Conservation (phyloP, 108 stramenopile species). For the Parmales sp. region DNA sequence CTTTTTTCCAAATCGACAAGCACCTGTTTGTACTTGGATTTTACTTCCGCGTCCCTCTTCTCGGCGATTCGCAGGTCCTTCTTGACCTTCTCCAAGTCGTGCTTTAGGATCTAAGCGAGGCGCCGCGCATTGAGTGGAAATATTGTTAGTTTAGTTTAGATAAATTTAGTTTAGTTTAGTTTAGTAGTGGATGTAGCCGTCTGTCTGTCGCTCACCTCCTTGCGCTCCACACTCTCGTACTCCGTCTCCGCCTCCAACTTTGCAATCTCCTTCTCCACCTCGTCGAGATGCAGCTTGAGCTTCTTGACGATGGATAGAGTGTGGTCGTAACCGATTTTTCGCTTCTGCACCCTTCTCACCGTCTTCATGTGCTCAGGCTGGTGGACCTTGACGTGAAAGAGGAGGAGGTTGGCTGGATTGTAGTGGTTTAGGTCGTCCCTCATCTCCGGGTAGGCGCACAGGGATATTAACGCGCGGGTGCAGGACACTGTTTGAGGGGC, state of each 20-base stretch:
- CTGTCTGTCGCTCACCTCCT: too few relatives aligned
- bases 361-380: slow-evolving; percentile 5
- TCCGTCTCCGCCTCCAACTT: not conserved
- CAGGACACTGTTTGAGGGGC: not conserved
- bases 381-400: not conserved
- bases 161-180: too few relatives aligned
- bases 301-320: not conserved
- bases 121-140: not conserved
- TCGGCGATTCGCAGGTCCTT: not conserved
- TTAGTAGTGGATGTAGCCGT: too few relatives aligned
- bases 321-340: not conserved
- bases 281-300: not conserved
- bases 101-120: not conserved
- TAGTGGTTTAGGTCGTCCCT: not conserved
- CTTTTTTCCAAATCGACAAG: not conserved
- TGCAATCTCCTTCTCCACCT: not conserved
- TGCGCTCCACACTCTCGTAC: too few relatives aligned
- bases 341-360: not conserved
- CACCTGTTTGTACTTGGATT: not conserved
- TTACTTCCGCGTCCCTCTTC: slow-evolving; percentile 1
- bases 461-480: not conserved
- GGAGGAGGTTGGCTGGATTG: not conserved
- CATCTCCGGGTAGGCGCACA: not conserved
- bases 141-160: not conserved
- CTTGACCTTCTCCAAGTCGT: not conserved